Evolutionary conservation across 2,329 filamentous ascomycete genomes (phyloP), one percentile per base, ranked within the genome.

Genomic region (Ceratocystis lukuohia): DNA sequence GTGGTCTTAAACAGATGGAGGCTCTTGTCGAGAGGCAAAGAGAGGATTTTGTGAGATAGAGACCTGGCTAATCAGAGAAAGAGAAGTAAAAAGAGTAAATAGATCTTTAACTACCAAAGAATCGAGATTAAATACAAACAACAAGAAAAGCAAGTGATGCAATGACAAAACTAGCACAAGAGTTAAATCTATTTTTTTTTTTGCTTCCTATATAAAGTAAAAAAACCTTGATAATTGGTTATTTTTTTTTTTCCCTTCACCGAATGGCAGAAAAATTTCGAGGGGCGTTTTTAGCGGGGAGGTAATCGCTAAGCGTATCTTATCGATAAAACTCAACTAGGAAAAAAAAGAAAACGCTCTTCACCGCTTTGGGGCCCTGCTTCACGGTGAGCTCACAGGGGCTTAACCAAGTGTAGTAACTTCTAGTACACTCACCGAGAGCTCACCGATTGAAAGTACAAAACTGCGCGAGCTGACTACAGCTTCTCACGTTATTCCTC

Each of bases 201-300:
- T 37, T 33, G 17, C 48, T 44, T 17, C n/a, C 41, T 56, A 59
- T 33, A 28, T 37, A 17, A 66, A 57, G 63, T 67, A 65, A 62
- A 59, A 62, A 10, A 46, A 37, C 44, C 41, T n/a, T 57, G 41
- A 64, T 64, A 46, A 15, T n/a, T 46, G 3, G 15, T 33, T 20
- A 7, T 25, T 30, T 25, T 37, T 59, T 57, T 59, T 59, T 33
- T 30, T 33, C 17, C 3, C 53, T 57, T 59, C 53, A 59, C 53
- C 53, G 48, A 62, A 4, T 61, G 66, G 61, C 45, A 66, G 62
- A 65, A 66, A 67, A 64, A 65, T 41, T 68, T 66, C 64, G 17
- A 61, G 33, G 62, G 45, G 53, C 17, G 48, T 37, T 25, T 69
- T 69, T 68, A 66, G 68, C 62, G 64, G 62, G 57, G 57, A 62